phyloP scores from a whole-genome alignment of 2,329 filamentous ascomycete genomes.

The Fusarium aywerte region DNA sequence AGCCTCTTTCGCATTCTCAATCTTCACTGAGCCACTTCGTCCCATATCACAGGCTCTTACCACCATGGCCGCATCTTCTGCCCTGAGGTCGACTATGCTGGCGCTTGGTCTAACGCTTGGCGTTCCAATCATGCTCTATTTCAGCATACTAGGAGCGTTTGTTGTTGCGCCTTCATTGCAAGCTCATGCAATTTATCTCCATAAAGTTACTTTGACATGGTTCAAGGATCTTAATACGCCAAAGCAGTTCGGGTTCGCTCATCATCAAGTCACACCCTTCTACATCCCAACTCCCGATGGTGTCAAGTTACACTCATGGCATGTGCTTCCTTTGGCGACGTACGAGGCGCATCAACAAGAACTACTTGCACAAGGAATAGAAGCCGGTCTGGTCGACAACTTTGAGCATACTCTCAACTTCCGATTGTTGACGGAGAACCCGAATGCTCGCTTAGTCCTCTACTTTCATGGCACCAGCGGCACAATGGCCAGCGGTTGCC shows the following conservation, averaged over 20 bases:
- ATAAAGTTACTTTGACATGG: conserved; percentile 63
- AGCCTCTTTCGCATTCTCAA: not conserved
- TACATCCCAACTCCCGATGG: conserved; percentile 71
- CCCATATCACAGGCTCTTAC: too few species aligned
- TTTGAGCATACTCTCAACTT: conserved; percentile 51
- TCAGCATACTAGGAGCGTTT: conserved; percentile 24
- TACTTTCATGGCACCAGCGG: conserved; percentile 68
- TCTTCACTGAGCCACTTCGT: too few species aligned
- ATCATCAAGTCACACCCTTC: conserved; percentile 77
- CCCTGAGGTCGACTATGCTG: conserved; percentile 24
- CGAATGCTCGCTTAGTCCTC: conserved; percentile 57
- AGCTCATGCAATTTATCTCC: conserved; percentile 58
- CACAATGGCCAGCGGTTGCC: conserved; percentile 65
- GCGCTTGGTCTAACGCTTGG: conserved; percentile 30
- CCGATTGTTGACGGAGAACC: conserved; percentile 57
- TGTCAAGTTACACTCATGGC: conserved; percentile 76
- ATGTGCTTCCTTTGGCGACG: conserved; percentile 70
- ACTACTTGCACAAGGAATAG: conserved; percentile 45
- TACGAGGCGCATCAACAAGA: conserved; percentile 57
- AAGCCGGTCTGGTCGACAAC: conserved; percentile 4
- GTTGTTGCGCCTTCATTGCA: conserved; percentile 34
- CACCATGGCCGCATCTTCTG: conserved; percentile 10
- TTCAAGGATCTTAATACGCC: conserved; percentile 65
- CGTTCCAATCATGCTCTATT: conserved; percentile 30
- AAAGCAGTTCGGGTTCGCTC: conserved; percentile 75